Percentiles rank a stretch among this genome's conserved stretches.
phyloP scores from a whole-genome alignment of 257 asterid genomes.

The Galeopsis tetrahit region DNA sequence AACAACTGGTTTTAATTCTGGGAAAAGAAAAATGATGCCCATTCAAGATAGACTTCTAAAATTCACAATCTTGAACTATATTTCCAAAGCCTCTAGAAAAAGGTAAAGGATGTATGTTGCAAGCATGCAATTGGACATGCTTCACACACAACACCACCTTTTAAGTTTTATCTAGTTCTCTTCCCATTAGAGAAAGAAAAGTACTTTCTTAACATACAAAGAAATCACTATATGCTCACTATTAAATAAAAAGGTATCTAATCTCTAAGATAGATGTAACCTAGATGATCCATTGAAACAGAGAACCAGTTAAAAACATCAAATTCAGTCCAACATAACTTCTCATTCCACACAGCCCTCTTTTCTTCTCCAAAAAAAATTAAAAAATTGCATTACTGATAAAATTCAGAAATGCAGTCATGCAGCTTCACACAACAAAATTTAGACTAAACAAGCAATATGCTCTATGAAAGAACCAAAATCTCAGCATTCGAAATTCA shows the following conservation, averaged over 20 bases:
- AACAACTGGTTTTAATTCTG: not conserved
- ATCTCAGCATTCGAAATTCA: not conserved
- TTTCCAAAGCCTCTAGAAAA: not conserved
- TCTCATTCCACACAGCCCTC: not conserved
- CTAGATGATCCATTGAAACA: conserved; percentile 17
- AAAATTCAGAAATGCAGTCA: conserved; percentile 5
- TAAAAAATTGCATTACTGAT: conserved; percentile 1
- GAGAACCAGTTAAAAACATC: conserved; percentile 11
- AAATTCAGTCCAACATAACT: not conserved
- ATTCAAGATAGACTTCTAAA: conserved; percentile 10
- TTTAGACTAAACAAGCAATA: conserved; percentile 6
- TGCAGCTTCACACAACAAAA: conserved; percentile 22
- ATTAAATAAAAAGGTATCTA: not conserved
- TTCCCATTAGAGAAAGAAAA: not conserved
- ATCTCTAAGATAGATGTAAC: conserved; percentile 1
- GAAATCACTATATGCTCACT: conserved; percentile 10
- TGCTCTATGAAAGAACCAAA: not conserved
- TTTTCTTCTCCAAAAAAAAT: not conserved
- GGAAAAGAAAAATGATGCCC: not conserved
- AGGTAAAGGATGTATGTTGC: not conserved
- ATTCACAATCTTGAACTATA: conserved; percentile 4
- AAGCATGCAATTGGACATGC: not conserved
- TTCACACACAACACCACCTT: not conserved
- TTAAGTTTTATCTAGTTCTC: not conserved
- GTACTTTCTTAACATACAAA: not conserved